phyloP scores from a whole-genome alignment of 2,329 filamentous ascomycete genomes.

The Trichoderma afroharzianum region DNA sequence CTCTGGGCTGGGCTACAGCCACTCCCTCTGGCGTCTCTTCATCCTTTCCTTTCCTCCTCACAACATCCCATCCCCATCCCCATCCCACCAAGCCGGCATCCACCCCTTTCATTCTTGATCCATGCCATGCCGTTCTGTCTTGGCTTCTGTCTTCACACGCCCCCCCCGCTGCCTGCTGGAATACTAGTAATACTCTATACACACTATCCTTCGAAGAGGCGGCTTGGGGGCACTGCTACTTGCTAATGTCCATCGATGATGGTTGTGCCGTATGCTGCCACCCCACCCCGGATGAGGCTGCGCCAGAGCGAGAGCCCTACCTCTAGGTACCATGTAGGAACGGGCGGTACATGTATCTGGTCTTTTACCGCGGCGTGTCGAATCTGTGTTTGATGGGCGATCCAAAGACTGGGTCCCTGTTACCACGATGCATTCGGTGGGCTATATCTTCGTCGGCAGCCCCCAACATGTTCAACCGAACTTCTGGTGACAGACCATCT shows the following conservation, averaged over 20 bases:
- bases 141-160: too few relatives aligned
- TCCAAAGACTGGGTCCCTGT: conserved; percentile 11
- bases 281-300: conserved; percentile 23
- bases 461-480: conserved; percentile 15
- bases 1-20: not conserved
- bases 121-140: not conserved
- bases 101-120: not conserved
- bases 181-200: not conserved
- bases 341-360: conserved; percentile 1
- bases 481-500: conserved; percentile 10
- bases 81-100: conserved; percentile 9
- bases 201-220: not conserved
- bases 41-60: not conserved
- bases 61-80: not conserved
- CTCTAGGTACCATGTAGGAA: conserved; percentile 3
- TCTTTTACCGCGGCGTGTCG: conserved; percentile 11
- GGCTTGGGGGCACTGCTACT: not conserved
- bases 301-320: conserved; percentile 4
- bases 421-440: conserved; percentile 16
- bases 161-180: too few relatives aligned
- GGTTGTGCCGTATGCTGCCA: not conserved
- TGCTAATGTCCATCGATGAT: not conserved
- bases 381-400: conserved; percentile 18
- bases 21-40: not conserved
- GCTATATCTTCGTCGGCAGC: conserved; percentile 18